phyloP scores from a whole-genome alignment of 1,284 basidiomycete species.

The Cryptococcus sp. region DNA sequence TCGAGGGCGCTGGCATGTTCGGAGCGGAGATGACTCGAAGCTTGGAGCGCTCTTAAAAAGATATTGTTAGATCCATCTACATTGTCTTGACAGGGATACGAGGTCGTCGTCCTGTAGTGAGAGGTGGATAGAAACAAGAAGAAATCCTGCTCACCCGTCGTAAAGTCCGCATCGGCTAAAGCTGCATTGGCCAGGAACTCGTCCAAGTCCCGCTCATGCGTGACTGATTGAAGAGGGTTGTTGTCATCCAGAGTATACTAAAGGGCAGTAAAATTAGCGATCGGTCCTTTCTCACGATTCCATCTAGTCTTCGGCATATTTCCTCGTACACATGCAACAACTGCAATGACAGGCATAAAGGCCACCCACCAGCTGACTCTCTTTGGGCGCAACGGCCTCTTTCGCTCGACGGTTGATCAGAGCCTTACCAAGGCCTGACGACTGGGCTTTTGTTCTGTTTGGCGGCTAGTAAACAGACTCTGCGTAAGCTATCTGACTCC shows the following conservation, averaged over 20 bases:
- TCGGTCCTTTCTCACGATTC: not conserved
- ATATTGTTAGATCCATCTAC: not conserved
- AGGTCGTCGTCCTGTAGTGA: not conserved
- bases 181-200: conserved; percentile 95
- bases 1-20: conserved; percentile 53
- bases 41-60: conserved; percentile 74
- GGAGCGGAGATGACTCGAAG: conserved; percentile 81
- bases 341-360: not conserved
- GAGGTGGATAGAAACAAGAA: not conserved
- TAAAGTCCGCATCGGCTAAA: conserved; percentile 92
- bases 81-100: not conserved
- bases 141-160: conserved; percentile 68
- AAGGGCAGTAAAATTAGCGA: not conserved
- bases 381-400: conserved; percentile 70
- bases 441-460: conserved; percentile 44
- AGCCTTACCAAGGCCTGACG: conserved; percentile 77
- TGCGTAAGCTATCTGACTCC: too few species aligned
- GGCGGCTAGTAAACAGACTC: conserved; percentile 22
- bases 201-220: conserved; percentile 93
- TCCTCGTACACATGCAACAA: not conserved
- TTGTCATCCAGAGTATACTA: conserved; percentile 80
- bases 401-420: conserved; percentile 86
- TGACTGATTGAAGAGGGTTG: conserved; percentile 82
- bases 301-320: too few species aligned
- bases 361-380: conserved; percentile 68